Conservation (phyloP, 75 land plant genomes). For the Pinus tabuliformis region DNA sequence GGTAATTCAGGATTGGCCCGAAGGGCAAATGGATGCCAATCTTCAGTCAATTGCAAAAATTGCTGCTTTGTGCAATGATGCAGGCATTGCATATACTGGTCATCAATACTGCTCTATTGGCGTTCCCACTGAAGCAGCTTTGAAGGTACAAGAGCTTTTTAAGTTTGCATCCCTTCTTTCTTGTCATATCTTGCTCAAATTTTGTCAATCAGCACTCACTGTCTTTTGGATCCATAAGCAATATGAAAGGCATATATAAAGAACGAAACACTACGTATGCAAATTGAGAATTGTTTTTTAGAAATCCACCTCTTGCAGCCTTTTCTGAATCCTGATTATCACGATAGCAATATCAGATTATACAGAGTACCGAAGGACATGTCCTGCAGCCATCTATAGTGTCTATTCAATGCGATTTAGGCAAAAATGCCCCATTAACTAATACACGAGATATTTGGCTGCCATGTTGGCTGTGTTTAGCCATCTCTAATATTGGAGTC, state of each 20-base stretch:
- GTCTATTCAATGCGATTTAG: background rate
- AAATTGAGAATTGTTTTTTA: too few species aligned
- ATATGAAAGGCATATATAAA: background rate
- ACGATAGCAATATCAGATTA: background rate
- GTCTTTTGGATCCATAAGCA: too few species aligned
- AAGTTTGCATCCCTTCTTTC: background rate
- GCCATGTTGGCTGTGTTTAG: background rate
- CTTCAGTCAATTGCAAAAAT: constrained; percentile 67
- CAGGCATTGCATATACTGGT: constrained; percentile 48
- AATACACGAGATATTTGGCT: background rate
- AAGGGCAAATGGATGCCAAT: constrained; percentile 48
- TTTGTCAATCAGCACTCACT: too few species aligned
- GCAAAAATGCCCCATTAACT: background rate
- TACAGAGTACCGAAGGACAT: background rate
- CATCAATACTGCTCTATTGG: constrained; percentile 60
- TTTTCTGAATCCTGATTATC: background rate
- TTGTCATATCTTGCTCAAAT: background rate
- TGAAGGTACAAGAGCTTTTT: constrained; percentile 52
- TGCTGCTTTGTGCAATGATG: constrained; percentile 82
- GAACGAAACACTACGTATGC: background rate
- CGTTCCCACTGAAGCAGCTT: constrained; percentile 91
- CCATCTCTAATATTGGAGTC: background rate
- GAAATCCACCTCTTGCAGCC: too few species aligned
- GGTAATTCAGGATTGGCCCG: constrained; percentile 59
- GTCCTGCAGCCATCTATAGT: background rate